Evolutionary conservation across 805 yeast species (phyloP), one percentile per base, ranked within the genome.

Genomic region (Blastobotrys chiropterorum): DNA sequence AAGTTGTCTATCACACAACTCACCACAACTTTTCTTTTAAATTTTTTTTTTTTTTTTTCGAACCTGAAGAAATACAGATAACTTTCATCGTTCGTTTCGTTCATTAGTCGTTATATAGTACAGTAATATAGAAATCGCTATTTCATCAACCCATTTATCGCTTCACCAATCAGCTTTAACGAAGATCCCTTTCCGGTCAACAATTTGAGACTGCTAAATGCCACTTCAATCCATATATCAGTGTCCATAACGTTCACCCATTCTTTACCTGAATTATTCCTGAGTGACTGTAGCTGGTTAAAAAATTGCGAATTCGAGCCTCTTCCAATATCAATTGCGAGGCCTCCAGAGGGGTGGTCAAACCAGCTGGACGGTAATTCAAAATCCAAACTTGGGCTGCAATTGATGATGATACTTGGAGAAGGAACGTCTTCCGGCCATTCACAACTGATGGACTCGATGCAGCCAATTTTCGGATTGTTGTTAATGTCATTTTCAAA

Each of bases 391-490:
- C 3, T 19, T 13, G 53, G 46, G 5, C 34, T 50, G 43, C 54
- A 51, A 41, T 47, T 48, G 44, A 48, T 43, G 38, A 51, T 47
- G 26, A 51, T 51, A 22, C 50, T 48, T 2, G 54, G 52, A 3
- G 47, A 39, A 4, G 43, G 38, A 2, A 42, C 30, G 16, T 34
- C 43, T 15, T 41, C n/a, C 13, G 51, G 54, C 54, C 54, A 51
- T 5, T 39, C 48, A n/a, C n/a, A 17, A 4, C 13, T 40, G 5
- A 51, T 17, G 15, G 53, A 44, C 3, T 46, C 50, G 17, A 50
- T 20, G 14, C 34, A 17, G 4, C 20, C 22, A 14, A 50, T 50
- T 19, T 17, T 16, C 14, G 26, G 8, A 3, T 47, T 21, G 6
- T 20, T 3, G 13, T 44, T 11, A 14, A 11, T 17, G 11, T 34